phyloP scores from a whole-genome alignment of 2,329 filamentous ascomycete genomes.

The Epicoccum sorghinum region DNA sequence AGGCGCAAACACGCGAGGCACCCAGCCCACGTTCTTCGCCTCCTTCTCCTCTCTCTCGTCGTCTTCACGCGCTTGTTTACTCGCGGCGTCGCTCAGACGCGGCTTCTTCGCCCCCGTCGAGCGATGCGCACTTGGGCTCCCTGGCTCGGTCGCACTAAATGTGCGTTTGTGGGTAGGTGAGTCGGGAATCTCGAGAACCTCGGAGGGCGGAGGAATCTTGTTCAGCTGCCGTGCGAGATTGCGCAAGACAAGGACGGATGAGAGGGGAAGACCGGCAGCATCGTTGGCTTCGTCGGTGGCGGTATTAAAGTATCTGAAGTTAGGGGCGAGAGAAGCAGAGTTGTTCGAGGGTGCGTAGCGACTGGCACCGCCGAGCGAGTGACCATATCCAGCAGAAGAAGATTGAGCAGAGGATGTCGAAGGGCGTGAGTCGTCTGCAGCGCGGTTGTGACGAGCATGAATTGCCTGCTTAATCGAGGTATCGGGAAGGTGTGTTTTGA shows the following conservation, averaged over 20 bases:
- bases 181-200: slow-evolving; percentile 31
- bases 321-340: slow-evolving; percentile 19
- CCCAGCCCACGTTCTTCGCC: slow-evolving; percentile 64
- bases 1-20: slow-evolving; percentile 70
- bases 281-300: slow-evolving; percentile 58
- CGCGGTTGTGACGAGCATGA: slow-evolving; percentile 56
- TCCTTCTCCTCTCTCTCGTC: slow-evolving; percentile 54
- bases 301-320: slow-evolving; percentile 53
- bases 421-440: slow-evolving; percentile 42
- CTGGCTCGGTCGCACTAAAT: slow-evolving; percentile 34
- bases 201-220: slow-evolving; percentile 42
- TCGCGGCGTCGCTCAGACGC: slow-evolving; percentile 39
- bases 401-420: slow-evolving; percentile 37
- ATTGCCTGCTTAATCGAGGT: slow-evolving; percentile 45
- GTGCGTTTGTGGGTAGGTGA: slow-evolving; percentile 41
- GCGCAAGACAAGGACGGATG: slow-evolving; percentile 75
- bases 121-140: slow-evolving; percentile 32
- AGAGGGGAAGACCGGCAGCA: slow-evolving; percentile 79
- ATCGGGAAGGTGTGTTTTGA: slow-evolving; percentile 71
- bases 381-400: slow-evolving; percentile 12
- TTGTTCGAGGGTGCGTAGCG: slow-evolving; percentile 16
- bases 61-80: slow-evolving; percentile 37
- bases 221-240: slow-evolving; percentile 68
- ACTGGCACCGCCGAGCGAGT: background rate
- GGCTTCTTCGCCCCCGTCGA: slow-evolving; percentile 53